These are phyloP conservation scores for Maudiozyma serrabonitensis DNA, from an alignment of 805 yeast genomes.

Conservation along the genomic window DNA sequence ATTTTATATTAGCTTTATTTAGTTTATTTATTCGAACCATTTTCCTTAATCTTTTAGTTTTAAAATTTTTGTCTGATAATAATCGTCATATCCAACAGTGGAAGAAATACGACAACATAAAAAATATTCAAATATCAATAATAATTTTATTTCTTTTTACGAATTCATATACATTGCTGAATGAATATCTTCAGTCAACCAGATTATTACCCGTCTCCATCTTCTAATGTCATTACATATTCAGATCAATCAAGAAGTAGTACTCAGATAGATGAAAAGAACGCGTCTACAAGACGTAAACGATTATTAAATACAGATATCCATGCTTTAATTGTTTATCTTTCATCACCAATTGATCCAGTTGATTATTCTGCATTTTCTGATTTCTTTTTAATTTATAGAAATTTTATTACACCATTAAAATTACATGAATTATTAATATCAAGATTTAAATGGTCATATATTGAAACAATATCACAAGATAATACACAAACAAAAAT, in stretches of 20 bases:
- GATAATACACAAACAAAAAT: conserved; percentile 15
- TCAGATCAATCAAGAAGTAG: neutral
- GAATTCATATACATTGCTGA: neutral
- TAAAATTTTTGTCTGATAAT: too few relatives aligned
- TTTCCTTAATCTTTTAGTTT: too few relatives aligned
- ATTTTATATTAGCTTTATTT: too few relatives aligned
- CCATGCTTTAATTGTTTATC: conserved; percentile 39
- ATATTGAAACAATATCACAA: conserved; percentile 28
- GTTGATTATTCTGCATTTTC: conserved; percentile 71
- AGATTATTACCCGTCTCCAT: conserved; percentile 26
- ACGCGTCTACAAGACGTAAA: neutral
- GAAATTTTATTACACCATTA: conserved; percentile 54
- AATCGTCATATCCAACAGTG: too few relatives aligned
- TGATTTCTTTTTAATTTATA: conserved; percentile 78
- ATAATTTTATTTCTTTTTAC: too few relatives aligned
- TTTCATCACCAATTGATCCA: conserved; percentile 57
- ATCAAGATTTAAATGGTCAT: conserved; percentile 65
- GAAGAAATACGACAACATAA: too few relatives aligned
- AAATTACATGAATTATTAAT: conserved; percentile 52
- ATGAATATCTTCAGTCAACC: conserved; percentile 18
- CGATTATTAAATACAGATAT: conserved; percentile 21
- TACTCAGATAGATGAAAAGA: neutral
- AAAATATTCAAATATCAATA: too few relatives aligned
- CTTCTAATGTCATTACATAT: conserved; percentile 18
- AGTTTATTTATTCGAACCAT: too few relatives aligned